Evolutionary conservation across 805 yeast genomes (phyloP).

Genomic region (Kazachstania bromeliacearum): DNA sequence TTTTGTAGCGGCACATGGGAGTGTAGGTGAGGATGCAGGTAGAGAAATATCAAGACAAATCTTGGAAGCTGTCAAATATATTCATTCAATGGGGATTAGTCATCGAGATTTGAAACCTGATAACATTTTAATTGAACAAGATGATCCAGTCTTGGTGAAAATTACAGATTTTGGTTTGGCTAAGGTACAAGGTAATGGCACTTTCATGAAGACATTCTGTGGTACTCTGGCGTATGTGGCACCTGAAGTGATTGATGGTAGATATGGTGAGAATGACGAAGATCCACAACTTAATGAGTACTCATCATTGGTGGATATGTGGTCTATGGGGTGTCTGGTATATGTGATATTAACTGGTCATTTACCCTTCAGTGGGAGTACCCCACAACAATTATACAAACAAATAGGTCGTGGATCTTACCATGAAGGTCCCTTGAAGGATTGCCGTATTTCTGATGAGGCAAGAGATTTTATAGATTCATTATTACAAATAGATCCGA

Average conservation of each 20-base stretch:
- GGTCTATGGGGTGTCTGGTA: constrained; percentile 93
- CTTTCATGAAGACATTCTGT: constrained; percentile 91
- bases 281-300: constrained; percentile 33
- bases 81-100: constrained; percentile 84
- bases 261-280: background rate
- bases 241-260: constrained; percentile 67
- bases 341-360: constrained; percentile 90
- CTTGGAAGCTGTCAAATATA: constrained; percentile 72
- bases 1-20: constrained; percentile 85
- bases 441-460: constrained; percentile 52
- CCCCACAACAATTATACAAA: constrained; percentile 75
- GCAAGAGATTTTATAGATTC: constrained; percentile 66
- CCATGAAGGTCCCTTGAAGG: constrained; percentile 64
- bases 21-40: constrained; percentile 84
- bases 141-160: constrained; percentile 85
- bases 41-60: constrained; percentile 81
- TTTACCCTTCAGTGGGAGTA: constrained; percentile 87
- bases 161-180: constrained; percentile 96
- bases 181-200: constrained; percentile 72
- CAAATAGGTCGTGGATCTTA: constrained; percentile 72
- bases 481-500: constrained; percentile 70
- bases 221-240: constrained; percentile 97
- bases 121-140: constrained; percentile 80
- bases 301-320: constrained; percentile 86
- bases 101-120: constrained; percentile 97